phyloP scores from a whole-genome alignment of 1,284 basidiomycete genomes.

The Ceratobasidium sp. region DNA sequence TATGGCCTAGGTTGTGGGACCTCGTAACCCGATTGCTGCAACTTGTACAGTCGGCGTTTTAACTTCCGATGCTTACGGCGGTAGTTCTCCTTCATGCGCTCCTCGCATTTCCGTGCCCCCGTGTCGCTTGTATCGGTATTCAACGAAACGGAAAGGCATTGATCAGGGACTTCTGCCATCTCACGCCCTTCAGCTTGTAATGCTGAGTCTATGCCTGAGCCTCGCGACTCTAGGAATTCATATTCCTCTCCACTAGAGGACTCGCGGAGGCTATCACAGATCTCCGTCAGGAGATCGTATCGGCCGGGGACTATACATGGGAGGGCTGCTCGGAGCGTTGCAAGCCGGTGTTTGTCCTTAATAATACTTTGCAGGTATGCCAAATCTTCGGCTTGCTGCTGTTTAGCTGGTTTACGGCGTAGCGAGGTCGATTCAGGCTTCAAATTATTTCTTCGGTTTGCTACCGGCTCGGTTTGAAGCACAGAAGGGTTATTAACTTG shows the following conservation, averaged over 20 bases:
- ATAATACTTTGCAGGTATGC: not conserved
- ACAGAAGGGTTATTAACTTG: not conserved
- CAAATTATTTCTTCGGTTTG: not conserved
- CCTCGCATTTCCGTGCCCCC: not conserved
- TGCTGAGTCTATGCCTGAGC: not conserved
- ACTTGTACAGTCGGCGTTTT: not conserved
- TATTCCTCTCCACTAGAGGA: not conserved
- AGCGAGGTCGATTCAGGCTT: no score
- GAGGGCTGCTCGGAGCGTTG: not conserved
- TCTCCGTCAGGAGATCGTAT: not conserved
- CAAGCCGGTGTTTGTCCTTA: not conserved
- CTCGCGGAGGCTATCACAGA: not conserved
- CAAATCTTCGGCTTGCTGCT: not conserved
- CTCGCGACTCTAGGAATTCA: not conserved
- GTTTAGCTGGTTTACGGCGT: not conserved
- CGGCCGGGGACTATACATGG: not conserved
- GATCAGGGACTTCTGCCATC: no score
- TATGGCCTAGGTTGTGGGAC: slow-evolving; percentile 13
- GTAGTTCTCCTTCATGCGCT: not conserved
- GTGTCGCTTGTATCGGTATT: not conserved
- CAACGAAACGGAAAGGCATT: no score
- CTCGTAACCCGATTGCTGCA: not conserved
- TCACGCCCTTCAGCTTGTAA: not conserved
- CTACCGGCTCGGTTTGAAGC: not conserved
- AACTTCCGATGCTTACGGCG: not conserved